A percentile compares a stretch with the other conserved stretches of the same genome.
Evolutionary conservation across 768 basidiomycete genomes (phyloP).

Genomic region (Hydnum rufescens): DNA sequence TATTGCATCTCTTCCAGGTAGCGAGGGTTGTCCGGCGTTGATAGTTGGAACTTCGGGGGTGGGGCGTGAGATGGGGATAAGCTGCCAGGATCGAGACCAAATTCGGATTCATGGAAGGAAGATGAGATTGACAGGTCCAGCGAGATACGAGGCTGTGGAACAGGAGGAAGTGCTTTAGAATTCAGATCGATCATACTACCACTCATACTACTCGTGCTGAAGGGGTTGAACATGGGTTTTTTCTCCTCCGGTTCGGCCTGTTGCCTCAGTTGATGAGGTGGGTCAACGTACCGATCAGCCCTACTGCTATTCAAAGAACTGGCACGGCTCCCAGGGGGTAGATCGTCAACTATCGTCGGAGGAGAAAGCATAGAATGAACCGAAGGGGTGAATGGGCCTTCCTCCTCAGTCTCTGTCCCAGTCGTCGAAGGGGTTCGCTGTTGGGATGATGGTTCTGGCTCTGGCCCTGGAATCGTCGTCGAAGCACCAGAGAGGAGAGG

Average conservation of each 20-base stretch:
- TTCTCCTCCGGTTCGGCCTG: too few relatives aligned
- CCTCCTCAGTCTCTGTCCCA: background rate
- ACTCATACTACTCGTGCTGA: too few relatives aligned
- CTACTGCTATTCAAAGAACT: too few relatives aligned
- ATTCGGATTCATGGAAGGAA: background rate
- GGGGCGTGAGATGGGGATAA: background rate
- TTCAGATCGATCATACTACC: background rate
- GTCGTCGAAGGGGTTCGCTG: background rate
- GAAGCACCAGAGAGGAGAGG: too few relatives aligned
- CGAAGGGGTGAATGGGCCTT: constrained; percentile 1
- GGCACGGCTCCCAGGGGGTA: too few relatives aligned
- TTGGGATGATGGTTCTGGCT: background rate
- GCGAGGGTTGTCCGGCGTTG: background rate
- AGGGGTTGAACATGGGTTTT: too few relatives aligned
- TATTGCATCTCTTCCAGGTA: constrained; percentile 10
- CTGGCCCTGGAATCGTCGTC: too few relatives aligned
- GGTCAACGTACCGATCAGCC: too few relatives aligned
- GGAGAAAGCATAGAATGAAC: background rate
- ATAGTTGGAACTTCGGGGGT: background rate
- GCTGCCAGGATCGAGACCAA: background rate
- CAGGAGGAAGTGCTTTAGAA: background rate
- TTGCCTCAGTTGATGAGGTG: too few relatives aligned
- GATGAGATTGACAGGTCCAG: background rate
- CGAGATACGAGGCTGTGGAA: background rate
- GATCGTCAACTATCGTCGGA: background rate